These are phyloP conservation scores for Novymonas esmeraldas DNA, from an alignment of 208 protist genomes.

Conservation along the genomic window DNA sequence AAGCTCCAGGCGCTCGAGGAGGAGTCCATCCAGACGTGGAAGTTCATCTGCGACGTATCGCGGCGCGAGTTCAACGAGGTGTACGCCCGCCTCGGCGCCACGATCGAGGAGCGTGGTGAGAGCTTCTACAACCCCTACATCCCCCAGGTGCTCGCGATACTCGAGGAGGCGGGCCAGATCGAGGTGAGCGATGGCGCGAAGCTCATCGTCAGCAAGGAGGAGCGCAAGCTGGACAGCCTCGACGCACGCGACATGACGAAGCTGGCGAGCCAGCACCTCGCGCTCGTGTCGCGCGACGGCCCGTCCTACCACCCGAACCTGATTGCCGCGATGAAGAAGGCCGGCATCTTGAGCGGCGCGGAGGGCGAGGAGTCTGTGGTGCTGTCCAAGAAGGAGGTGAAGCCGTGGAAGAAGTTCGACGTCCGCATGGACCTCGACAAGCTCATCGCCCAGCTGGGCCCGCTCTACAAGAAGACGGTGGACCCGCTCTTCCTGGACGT, in stretches of 20 bases:
- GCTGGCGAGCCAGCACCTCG: constrained; percentile 77
- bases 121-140: constrained; percentile 97
- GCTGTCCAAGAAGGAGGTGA: constrained; percentile 90
- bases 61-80: constrained; percentile 93
- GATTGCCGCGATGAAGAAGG: constrained; percentile 77
- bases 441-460: constrained; percentile 70
- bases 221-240: constrained; percentile 59
- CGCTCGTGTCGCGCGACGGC: constrained; percentile 54
- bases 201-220: constrained; percentile 78
- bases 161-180: constrained; percentile 81
- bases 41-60: constrained; percentile 94
- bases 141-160: constrained; percentile 73
- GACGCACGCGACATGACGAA: constrained; percentile 85
- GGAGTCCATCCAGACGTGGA: constrained; percentile 86
- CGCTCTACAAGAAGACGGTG: constrained; percentile 76
- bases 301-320: constrained; percentile 76
- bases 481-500: constrained; percentile 79
- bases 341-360: constrained; percentile 68
- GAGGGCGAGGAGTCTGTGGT: constrained; percentile 75
- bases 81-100: constrained; percentile 90
- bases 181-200: constrained; percentile 89
- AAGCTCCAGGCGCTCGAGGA: constrained; percentile 87
- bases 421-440: constrained; percentile 84
- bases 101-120: constrained; percentile 94
- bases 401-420: constrained; percentile 87